Base-by-base conservation (phyloP, 805 yeast species). In the Martiniozyma abietophila region DNA sequence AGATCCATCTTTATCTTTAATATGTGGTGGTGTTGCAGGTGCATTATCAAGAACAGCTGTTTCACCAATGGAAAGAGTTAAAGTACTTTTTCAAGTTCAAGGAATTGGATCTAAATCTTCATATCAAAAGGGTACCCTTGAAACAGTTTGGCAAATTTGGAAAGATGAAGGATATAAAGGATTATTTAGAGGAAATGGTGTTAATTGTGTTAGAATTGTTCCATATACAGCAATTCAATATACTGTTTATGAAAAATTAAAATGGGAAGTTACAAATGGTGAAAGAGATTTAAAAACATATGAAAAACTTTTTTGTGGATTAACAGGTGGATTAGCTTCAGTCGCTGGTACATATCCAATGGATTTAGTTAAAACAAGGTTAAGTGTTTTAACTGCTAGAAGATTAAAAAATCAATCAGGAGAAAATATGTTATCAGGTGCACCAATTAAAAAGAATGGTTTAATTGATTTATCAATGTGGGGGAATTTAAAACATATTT, bases 181-280 rank as follows among this genome's bases (percentile, higher is more conserved):
- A 1, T 62, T 81, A 47, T 83, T 84, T 56, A 64, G 97, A 31
- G 98, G 98, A 1, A 89, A 89, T 56, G 83, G 89, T 1, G 65
- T 84, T 41, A 89, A 89, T 55, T 88, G 96, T 63, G 58, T 89
- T 2, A 65, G 98, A 35, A 84, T 92, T 18, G 74, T 89, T 41
- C 98, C 98, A 1, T 89, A 89, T 52, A 77, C 89, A 39, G 96
- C 97, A 1, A 94, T 86, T 10, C 98, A 89, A 59, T 89, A 84
- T 60, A 72, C 85, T 19, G 85, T 81, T 6, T 89, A 81, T 55
- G 89, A 89, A 46, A 54, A 65, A 30, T 59, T 70, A 46, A 81
- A 76, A 51, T 61, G 47, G 22, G 39, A 59, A 22, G 42, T 71
- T 8, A 49, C 48, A 37, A 31, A 31, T 8, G 52, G 39, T 33